Percentiles rank a stretch among this genome's conserved stretches.
phyloP scores from a whole-genome alignment of 78 protist genomes.

The Protostelium mycophagum region DNA sequence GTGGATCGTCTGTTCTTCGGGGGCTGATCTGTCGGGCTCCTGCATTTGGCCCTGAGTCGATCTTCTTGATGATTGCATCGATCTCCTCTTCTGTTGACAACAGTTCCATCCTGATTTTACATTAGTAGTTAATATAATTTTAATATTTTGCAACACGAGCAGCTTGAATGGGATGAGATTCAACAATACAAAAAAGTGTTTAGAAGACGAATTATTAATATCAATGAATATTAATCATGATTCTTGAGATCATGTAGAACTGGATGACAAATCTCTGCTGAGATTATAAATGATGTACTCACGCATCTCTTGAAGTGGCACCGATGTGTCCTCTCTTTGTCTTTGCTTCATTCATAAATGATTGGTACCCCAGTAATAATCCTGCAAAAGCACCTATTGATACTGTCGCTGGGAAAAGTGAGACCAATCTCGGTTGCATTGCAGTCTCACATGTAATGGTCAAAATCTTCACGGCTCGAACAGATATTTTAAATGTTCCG shows the following conservation, averaged over 20 bases:
- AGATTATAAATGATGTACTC: too few relatives aligned
- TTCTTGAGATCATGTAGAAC: neutral
- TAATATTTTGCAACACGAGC: too few relatives aligned
- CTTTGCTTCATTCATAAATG: neutral
- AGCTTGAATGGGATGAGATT: too few relatives aligned
- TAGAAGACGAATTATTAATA: too few relatives aligned
- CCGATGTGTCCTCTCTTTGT: neutral
- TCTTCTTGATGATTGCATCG: neutral
- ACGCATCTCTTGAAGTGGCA: too few relatives aligned
- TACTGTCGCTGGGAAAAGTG: too few relatives aligned
- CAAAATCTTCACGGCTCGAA: neutral
- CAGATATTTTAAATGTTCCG: neutral
- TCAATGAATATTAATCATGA: too few relatives aligned
- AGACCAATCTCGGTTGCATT: too few relatives aligned
- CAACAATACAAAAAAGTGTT: too few relatives aligned
- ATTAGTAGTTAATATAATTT: too few relatives aligned
- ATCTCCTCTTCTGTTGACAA: neutral
- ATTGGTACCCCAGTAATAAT: neutral
- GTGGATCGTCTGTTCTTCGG: neutral
- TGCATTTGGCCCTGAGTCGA: neutral
- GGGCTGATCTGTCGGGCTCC: neutral
- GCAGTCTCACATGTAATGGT: too few relatives aligned
- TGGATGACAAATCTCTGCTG: neutral
- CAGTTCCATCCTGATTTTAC: neutral
- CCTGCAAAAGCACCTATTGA: neutral